A percentile compares a stretch with the other conserved stretches of the same genome.
Conservation (phyloP, 2,329 filamentous ascomycete genomes). For the Verticillium albo-atrum region DNA sequence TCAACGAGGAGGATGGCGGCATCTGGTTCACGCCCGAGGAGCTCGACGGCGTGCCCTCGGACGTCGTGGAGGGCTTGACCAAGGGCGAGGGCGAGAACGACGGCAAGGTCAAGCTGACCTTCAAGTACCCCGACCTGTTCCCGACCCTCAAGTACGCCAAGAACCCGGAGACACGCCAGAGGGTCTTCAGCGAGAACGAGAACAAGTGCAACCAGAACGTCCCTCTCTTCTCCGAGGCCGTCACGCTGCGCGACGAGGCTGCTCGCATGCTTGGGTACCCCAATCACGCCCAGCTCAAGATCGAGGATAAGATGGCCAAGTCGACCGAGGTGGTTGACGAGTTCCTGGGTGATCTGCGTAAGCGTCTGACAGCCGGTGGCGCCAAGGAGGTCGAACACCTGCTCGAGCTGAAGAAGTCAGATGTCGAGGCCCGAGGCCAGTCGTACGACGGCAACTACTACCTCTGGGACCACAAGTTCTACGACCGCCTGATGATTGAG, state of each 20-base stretch:
- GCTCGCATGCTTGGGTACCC: conserved; percentile 52
- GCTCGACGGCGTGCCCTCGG: conserved; percentile 69
- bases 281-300: conserved; percentile 50
- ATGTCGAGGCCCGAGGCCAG: conserved; percentile 55
- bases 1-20: conserved; percentile 79
- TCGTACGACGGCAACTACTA: conserved; percentile 68
- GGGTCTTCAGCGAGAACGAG: conserved; percentile 69
- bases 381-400: conserved; percentile 66
- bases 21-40: conserved; percentile 73
- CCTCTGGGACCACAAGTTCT: conserved; percentile 79
- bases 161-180: conserved; percentile 63
- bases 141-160: conserved; percentile 74
- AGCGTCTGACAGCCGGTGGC: conserved; percentile 64
- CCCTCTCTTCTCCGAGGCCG: conserved; percentile 47
- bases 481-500: conserved; percentile 76
- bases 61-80: conserved; percentile 62
- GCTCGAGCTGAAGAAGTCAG: conserved; percentile 68
- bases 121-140: conserved; percentile 81
- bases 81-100: conserved; percentile 70
- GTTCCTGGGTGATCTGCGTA: conserved; percentile 63
- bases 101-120: conserved; percentile 69
- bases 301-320: conserved; percentile 59
- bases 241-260: conserved; percentile 51
- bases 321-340: conserved; percentile 49
- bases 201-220: conserved; percentile 70